Percentiles rank a stretch among this genome's conserved stretches.
phyloP scores from a whole-genome alignment of 768 basidiomycete genomes.

The Lepiota venenata region DNA sequence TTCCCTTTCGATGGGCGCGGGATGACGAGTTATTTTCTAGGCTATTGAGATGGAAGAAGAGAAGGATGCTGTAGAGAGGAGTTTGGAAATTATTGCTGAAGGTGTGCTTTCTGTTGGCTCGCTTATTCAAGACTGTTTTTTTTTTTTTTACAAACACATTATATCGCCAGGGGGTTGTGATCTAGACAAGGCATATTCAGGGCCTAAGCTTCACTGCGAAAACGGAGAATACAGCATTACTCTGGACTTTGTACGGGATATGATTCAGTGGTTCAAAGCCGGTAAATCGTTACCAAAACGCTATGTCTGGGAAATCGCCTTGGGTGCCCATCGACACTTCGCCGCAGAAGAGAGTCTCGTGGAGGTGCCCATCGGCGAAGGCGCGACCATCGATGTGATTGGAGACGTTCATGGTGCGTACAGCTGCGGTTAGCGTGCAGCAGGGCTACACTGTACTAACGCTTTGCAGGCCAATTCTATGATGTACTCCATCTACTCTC shows the following conservation, averaged over 20 bases:
- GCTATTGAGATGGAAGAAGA: constrained; percentile 94
- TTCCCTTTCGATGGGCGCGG: not conserved
- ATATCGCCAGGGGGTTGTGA: constrained; percentile 64
- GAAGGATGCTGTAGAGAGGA: constrained; percentile 71
- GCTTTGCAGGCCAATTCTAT: constrained; percentile 80
- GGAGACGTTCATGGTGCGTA: constrained; percentile 89
- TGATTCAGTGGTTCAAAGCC: constrained; percentile 92
- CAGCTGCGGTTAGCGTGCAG: not conserved
- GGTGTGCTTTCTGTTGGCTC: constrained; percentile 36
- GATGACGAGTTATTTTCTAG: constrained; percentile 29
- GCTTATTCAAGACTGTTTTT: not conserved
- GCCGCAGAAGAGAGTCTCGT: constrained; percentile 80
- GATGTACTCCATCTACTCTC: constrained; percentile 87
- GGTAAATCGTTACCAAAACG: constrained; percentile 90
- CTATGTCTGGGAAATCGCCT: constrained; percentile 93
- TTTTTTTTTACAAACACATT: not conserved
- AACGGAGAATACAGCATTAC: constrained; percentile 74
- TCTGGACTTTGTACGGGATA: constrained; percentile 71
- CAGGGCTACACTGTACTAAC: constrained; percentile 2
- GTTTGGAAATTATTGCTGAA: constrained; percentile 75
- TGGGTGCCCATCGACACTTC: constrained; percentile 79
- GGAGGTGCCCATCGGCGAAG: constrained; percentile 69
- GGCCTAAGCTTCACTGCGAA: constrained; percentile 64
- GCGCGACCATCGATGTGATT: constrained; percentile 86
- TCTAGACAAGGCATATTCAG: constrained; percentile 67